Percentiles rank a stretch among this genome's conserved stretches.
phyloP scores from a whole-genome alignment of 2,329 filamentous ascomycete species.

The Botrytis fabae region DNA sequence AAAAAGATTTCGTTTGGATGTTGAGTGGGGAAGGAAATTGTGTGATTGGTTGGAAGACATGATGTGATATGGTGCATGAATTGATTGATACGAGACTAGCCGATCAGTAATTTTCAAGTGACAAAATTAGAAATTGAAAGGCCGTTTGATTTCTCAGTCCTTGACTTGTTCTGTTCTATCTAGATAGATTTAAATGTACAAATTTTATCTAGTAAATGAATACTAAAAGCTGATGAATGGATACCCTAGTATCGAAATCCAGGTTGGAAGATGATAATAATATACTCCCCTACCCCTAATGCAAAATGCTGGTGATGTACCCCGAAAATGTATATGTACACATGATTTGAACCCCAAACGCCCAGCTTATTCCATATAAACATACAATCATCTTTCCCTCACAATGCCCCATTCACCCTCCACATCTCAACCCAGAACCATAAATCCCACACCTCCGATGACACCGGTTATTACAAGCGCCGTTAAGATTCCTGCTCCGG shows the following conservation, averaged over 20 bases:
- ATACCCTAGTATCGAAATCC: background rate
- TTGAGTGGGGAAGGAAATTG: background rate
- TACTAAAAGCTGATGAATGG: background rate
- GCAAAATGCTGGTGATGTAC: background rate
- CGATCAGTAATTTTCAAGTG: background rate
- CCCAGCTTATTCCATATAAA: background rate
- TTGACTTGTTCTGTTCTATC: background rate
- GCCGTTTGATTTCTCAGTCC: background rate
- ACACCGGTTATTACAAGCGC: conserved; percentile 52
- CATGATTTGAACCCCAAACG: background rate
- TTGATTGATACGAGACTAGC: background rate
- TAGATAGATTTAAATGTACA: background rate
- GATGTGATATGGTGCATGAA: background rate
- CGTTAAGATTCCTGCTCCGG: conserved; percentile 67
- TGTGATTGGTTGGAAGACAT: background rate
- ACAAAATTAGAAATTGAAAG: background rate
- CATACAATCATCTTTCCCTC: conserved; percentile 1
- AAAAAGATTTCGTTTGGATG: background rate
- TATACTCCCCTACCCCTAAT: background rate
- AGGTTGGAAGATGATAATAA: background rate
- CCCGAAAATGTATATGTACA: background rate
- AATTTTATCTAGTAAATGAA: background rate
- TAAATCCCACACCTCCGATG: conserved; percentile 55
- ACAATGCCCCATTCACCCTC: conserved; percentile 1
- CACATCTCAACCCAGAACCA: conserved; percentile 41